These are phyloP conservation scores for Neonectria magnoliae DNA, from an alignment of 2,329 filamentous ascomycete species.

Conservation along the genomic window DNA sequence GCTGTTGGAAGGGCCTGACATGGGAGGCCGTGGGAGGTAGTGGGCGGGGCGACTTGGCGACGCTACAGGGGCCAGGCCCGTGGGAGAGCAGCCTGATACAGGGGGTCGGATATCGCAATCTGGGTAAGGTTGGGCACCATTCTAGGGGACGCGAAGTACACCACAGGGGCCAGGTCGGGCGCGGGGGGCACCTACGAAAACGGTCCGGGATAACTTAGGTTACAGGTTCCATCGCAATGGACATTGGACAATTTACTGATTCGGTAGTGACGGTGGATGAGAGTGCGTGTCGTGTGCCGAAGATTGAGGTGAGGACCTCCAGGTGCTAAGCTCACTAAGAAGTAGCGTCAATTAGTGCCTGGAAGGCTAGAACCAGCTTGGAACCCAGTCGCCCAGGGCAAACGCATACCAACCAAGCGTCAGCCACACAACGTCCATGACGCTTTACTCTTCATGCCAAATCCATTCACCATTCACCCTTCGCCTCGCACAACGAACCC, in stretches of 20 bases:
- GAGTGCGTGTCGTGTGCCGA: conserved; percentile 8
- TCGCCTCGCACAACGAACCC: neutral
- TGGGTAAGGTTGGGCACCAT: conserved; percentile 14
- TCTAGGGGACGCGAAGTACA: neutral
- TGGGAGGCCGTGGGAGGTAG: conserved; percentile 13
- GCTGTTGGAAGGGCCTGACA: neutral
- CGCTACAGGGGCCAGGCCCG: conserved; percentile 6
- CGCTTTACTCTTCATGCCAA: conserved; percentile 8
- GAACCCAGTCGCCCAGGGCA: neutral
- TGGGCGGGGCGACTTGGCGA: neutral
- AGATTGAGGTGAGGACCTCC: conserved; percentile 3
- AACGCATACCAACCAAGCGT: conserved; percentile 24
- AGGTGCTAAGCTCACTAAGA: no score
- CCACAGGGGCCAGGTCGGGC: neutral
- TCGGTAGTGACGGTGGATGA: neutral
- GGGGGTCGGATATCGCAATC: neutral
- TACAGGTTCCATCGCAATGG: no score
- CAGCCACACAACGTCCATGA: conserved; percentile 16
- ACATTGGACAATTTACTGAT: conserved; percentile 5
- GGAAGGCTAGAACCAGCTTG: no score
- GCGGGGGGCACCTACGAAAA: neutral
- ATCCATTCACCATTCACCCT: neutral
- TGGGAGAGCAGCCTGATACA: conserved; percentile 1
- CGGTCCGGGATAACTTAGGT: neutral
- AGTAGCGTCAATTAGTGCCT: no score